A percentile compares a stretch with the other conserved stretches of the same genome.
phyloP scores from a whole-genome alignment of 2,329 filamentous ascomycete genomes.

The Cadophora malorum region DNA sequence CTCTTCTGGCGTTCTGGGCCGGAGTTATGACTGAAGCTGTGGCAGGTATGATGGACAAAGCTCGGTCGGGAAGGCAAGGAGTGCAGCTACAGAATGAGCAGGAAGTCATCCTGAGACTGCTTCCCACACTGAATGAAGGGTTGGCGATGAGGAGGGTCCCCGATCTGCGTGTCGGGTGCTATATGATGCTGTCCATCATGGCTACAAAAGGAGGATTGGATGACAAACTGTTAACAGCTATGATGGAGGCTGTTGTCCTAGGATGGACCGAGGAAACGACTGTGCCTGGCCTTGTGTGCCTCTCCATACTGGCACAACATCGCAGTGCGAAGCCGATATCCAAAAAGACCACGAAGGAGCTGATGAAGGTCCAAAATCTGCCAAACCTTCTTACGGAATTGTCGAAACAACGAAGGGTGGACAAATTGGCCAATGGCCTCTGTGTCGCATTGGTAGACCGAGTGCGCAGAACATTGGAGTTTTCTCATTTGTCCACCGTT shows the following conservation, averaged over 20 bases:
- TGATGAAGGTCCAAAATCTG: constrained; percentile 69
- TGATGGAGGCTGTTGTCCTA: constrained; percentile 87
- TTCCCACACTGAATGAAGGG: constrained; percentile 76
- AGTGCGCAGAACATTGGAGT: constrained; percentile 64
- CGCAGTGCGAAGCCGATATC: constrained; percentile 74
- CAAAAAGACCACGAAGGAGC: constrained; percentile 69
- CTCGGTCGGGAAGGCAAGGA: constrained; percentile 75
- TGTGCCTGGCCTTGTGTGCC: constrained; percentile 75
- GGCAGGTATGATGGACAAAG: constrained; percentile 79
- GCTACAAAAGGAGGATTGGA: constrained; percentile 82
- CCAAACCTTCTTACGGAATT: constrained; percentile 65
- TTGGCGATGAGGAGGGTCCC: constrained; percentile 77
- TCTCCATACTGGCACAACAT: constrained; percentile 83
- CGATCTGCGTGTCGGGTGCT: constrained; percentile 84
- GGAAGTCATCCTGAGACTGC: constrained; percentile 71
- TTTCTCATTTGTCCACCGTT: constrained; percentile 62
- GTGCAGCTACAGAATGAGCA: constrained; percentile 84
- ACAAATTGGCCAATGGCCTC: constrained; percentile 75
- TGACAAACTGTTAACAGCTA: constrained; percentile 78
- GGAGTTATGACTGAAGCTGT: constrained; percentile 86
- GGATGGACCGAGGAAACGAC: constrained; percentile 79
- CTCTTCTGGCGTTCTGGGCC: constrained; percentile 88
- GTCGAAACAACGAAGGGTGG: constrained; percentile 68
- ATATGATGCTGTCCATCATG: constrained; percentile 88
- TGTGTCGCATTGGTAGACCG: constrained; percentile 69